Conservation (phyloP, 2,329 filamentous ascomycete genomes). For the Xylogone sp. region DNA sequence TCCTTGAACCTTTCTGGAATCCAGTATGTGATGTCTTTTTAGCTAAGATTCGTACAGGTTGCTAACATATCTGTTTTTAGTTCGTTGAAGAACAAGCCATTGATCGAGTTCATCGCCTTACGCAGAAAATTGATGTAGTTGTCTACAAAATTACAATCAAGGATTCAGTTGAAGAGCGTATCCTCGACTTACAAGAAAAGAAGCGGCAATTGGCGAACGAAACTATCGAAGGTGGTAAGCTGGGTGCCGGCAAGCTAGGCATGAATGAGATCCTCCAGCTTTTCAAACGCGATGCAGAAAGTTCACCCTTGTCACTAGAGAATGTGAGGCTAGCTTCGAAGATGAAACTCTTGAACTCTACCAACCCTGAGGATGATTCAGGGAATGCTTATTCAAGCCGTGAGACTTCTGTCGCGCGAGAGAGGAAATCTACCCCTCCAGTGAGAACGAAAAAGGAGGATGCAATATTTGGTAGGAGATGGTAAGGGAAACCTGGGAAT, state of each 20-base stretch:
- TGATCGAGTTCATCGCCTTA: constrained; percentile 96
- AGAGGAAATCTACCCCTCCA: constrained; percentile 17
- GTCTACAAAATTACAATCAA: constrained; percentile 92
- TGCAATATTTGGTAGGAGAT: constrained; percentile 27
- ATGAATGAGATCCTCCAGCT: constrained; percentile 92
- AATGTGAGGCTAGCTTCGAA: constrained; percentile 21
- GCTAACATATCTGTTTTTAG: constrained; percentile 33
- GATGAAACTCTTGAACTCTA: constrained; percentile 25
- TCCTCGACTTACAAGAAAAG: constrained; percentile 89
- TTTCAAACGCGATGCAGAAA: constrained; percentile 47
- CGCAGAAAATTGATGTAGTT: constrained; percentile 89
- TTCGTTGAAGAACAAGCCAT: constrained; percentile 99
- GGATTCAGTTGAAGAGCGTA: constrained; percentile 86
- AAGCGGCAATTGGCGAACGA: constrained; percentile 90
- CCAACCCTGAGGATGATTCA: constrained; percentile 8
- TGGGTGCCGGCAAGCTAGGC: constrained; percentile 74
- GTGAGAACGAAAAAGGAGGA: constrained; percentile 18
- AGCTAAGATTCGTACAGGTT: neutral
- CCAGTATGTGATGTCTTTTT: constrained; percentile 38
- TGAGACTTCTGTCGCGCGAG: constrained; percentile 13
- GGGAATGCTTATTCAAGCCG: constrained; percentile 8
- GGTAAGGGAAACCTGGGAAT: constrained; percentile 11
- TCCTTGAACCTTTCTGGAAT: constrained; percentile 98
- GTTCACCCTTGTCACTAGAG: constrained; percentile 14
- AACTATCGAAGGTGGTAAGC: constrained; percentile 79